Base-by-base conservation (phyloP, 768 basidiomycete genomes). In the Phylloporus sp. region DNA sequence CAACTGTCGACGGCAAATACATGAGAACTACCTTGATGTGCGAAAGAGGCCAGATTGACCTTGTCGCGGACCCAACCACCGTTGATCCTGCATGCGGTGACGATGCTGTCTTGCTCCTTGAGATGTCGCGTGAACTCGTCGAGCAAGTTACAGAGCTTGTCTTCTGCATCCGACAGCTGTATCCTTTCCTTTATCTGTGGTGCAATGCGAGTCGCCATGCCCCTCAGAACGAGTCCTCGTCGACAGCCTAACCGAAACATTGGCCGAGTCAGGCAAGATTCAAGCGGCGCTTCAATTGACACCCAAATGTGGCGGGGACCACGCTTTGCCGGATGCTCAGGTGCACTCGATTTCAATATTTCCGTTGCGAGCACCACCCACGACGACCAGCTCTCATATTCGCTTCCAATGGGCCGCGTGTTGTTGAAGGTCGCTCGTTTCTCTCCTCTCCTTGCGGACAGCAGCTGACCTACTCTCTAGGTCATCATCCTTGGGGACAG, bases 21-120 rank as follows among this genome's bases (percentile, higher is more conserved):
- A 53, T 54, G 48, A 63, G 48, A 45, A 45, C 55, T 42, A 21
- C 49, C 32, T 15, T 23, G 42, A 23, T 21, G 32, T 32, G 34
- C 47, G 8, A 41, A 29, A 33, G 24, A 41, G 49, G 54, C 15
- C 59, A 29, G 22, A 64, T 70, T 56, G 50, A 93, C 95, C 84
- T 99, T 99, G 67, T 99, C 96, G 59, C 96, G 75, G 36, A 98
- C 96, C 96, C 96, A 99, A 17, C 96, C 96, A 15, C 96, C 96
- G 10, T 93, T 96, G 38, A 99, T 89, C 55, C 96, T 78, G 63
- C 95, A 95, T 1, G 79, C 75, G 0, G 81, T 82, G 5, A 67
- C 65, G 18, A 81, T 71, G 9, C 73, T 75, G 41, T 79, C 73
- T 27, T 76, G 71, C 46, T 70, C 63, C 46, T 72, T 75, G 54